These are phyloP conservation scores for Fomitopsis pulvina DNA, from an alignment of 768 basidiomycete genomes.

Conservation along the genomic window DNA sequence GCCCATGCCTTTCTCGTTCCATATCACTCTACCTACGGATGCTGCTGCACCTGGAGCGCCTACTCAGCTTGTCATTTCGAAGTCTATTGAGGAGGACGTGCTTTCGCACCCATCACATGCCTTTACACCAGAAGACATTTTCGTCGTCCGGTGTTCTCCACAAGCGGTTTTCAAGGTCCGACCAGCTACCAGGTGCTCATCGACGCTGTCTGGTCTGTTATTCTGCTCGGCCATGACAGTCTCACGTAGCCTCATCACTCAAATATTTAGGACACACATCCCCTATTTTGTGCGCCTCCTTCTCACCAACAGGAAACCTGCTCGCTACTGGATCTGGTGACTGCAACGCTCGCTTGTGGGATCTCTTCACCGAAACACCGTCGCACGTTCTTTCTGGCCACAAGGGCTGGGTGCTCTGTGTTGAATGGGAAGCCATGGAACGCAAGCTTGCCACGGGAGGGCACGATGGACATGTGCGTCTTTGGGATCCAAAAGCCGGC, in stretches of 20 bases:
- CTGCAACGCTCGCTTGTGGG: conserved; percentile 89
- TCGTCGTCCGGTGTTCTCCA: conserved; percentile 86
- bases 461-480: conserved; percentile 84
- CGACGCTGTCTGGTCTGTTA: conserved; percentile 72
- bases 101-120: conserved; percentile 63
- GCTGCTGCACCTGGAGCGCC: conserved; percentile 45
- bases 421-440: conserved; percentile 96
- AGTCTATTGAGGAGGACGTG: conserved; percentile 79
- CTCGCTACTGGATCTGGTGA: conserved; percentile 96
- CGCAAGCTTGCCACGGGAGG: conserved; percentile 88
- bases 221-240: conserved; percentile 2
- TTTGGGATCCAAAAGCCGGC: conserved; percentile 94
- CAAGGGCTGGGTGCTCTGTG: conserved; percentile 93
- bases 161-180: conserved; percentile 94
- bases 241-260: conserved; percentile 4
- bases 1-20: conserved; percentile 88
- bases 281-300: conserved; percentile 91
- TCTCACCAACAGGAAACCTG: conserved; percentile 87
- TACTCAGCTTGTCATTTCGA: conserved; percentile 76
- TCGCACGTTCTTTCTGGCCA: conserved; percentile 85
- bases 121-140: conserved; percentile 81
- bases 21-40: conserved; percentile 65
- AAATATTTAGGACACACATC: conserved; percentile 68
- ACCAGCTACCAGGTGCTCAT: conserved; percentile 90
- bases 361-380: conserved; percentile 88